phyloP scores from a whole-genome alignment of 495 filamentous ascomycete species.

The Chaetomidium leptoderma region DNA sequence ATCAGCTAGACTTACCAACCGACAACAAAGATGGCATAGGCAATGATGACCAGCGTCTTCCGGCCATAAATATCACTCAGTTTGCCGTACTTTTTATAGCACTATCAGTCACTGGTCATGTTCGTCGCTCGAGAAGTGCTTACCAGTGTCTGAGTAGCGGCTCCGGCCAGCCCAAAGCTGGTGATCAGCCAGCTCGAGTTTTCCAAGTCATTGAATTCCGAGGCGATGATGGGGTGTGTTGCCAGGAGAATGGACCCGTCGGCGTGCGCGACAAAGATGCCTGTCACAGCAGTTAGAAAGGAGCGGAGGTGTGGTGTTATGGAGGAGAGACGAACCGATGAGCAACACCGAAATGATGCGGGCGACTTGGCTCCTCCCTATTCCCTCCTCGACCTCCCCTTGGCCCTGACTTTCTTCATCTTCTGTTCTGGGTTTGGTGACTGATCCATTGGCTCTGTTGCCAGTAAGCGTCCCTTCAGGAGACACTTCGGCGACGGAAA shows the following conservation, averaged over 20 bases:
- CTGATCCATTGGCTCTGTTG: not conserved
- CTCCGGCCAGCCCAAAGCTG: constrained; percentile 56
- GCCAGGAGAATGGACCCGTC: constrained; percentile 62
- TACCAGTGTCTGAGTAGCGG: constrained; percentile 56
- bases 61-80: constrained; percentile 51
- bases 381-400: constrained; percentile 8
- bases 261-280: constrained; percentile 60
- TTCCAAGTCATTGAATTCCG: constrained; percentile 58
- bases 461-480: not conserved
- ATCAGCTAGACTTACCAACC: constrained; percentile 48
- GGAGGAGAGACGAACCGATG: constrained; percentile 27
- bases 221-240: constrained; percentile 58
- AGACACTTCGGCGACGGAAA: constrained; percentile 10
- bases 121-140: too few relatives aligned
- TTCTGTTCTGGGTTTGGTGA: constrained; percentile 4
- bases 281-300: too few relatives aligned
- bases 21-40: constrained; percentile 42
- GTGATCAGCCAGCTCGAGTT: constrained; percentile 66
- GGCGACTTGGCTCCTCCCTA: constrained; percentile 9
- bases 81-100: constrained; percentile 36
- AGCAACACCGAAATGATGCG: constrained; percentile 30
- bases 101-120: not conserved
- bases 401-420: constrained; percentile 20
- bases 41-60: constrained; percentile 37
- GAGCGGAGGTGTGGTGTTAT: too few relatives aligned